A percentile compares a stretch with the other conserved stretches of the same genome.
Conservation (phyloP, 2,329 filamentous ascomycete species). For the Parascedosporium putredinis region DNA sequence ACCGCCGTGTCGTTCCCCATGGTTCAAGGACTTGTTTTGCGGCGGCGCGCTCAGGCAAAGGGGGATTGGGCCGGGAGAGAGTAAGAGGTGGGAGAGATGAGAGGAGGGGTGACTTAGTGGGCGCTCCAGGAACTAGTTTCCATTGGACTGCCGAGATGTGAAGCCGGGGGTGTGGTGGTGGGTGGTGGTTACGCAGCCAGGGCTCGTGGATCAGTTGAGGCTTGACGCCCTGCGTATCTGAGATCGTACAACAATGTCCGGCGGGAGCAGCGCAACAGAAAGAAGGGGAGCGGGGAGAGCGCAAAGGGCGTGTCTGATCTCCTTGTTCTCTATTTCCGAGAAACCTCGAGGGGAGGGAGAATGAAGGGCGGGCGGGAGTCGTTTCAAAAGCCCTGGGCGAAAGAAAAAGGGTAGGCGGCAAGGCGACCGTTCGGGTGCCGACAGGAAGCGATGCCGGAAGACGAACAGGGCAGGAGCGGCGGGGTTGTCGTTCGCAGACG, state of each 20-base stretch:
- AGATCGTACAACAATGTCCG: too few species aligned
- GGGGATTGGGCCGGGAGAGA: too few species aligned
- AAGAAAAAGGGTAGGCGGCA: background rate
- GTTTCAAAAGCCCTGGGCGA: background rate
- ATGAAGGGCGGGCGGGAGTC: background rate
- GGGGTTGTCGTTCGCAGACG: background rate
- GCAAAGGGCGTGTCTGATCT: too few species aligned
- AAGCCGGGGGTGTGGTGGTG: background rate
- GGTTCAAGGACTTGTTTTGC: background rate
- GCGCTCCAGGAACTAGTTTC: conserved; percentile 3
- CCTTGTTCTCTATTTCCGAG: too few species aligned
- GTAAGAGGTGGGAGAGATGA: background rate
- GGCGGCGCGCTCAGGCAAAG: background rate
- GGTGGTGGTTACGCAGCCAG: conserved; percentile 6
- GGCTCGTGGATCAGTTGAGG: conserved; percentile 7
- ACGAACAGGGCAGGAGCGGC: background rate
- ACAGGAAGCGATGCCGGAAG: conserved; percentile 1
- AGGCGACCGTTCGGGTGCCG: conserved; percentile 2
- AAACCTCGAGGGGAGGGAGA: background rate
- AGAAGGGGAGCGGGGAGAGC: too few species aligned
- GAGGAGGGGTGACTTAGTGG: background rate
- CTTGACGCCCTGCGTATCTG: background rate
- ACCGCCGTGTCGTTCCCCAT: conserved; percentile 1
- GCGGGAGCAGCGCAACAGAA: too few species aligned
- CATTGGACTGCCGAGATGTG: conserved; percentile 7